These are phyloP conservation scores for Neofusicoccum cordaticola DNA, from an alignment of 2,329 filamentous ascomycete species.

Conservation along the genomic window DNA sequence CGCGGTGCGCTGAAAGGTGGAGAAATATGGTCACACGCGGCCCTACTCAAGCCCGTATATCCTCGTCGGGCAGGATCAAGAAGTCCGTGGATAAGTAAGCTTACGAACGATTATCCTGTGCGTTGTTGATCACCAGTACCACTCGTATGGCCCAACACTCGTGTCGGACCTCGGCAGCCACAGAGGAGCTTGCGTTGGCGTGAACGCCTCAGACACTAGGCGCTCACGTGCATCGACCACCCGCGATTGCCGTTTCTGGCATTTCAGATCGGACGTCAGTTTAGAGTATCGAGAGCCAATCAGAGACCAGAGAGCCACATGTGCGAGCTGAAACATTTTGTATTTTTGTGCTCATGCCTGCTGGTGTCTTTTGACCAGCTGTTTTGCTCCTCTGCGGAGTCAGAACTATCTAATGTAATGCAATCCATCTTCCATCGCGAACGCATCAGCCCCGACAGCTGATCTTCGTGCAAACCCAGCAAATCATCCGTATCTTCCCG, in stretches of 20 bases:
- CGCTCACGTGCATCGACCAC: not conserved
- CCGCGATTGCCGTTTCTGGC: not conserved
- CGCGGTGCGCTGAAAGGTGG: not conserved
- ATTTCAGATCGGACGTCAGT: not conserved
- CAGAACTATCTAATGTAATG: not conserved
- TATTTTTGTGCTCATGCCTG: not conserved
- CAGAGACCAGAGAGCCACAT: not conserved
- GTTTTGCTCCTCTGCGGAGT: not conserved
- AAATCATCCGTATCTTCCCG: not conserved
- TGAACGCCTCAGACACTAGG: not conserved
- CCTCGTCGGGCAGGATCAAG: not conserved
- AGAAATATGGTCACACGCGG: slow-evolving; percentile 7
- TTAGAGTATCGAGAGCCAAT: not conserved
- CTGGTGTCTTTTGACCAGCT: not conserved
- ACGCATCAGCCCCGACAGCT: not conserved
- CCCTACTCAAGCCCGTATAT: not conserved
- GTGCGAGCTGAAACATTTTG: not conserved
- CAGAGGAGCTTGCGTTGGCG: not conserved
- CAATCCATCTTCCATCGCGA: not conserved
- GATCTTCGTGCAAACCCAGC: not conserved
- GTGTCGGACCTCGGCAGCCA: slow-evolving; percentile 1
- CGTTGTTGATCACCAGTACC: not conserved
- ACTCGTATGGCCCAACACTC: not conserved
- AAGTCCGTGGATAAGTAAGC: not conserved
- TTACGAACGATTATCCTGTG: not conserved